Conservation (phyloP, 257 asterid genomes). For the Fraxinus anomala region DNA sequence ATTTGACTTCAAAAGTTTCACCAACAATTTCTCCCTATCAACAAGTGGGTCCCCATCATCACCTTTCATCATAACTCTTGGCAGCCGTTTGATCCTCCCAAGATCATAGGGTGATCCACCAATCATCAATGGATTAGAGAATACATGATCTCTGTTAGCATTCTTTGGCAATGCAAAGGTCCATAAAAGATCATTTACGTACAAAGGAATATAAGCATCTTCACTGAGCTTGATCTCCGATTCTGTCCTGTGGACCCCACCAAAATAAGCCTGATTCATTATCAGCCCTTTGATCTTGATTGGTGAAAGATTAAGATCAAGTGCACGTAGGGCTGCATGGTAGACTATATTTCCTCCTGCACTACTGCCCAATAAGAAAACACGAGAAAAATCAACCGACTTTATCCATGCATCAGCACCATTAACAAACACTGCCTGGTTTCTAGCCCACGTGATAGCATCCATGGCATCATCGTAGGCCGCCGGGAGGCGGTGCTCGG, state of each 20-base stretch:
- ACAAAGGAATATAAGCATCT: conserved; percentile 47
- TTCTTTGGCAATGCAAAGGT: conserved; percentile 56
- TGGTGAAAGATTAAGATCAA: conserved; percentile 43
- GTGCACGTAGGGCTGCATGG: conserved; percentile 42
- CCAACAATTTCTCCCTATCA: conserved; percentile 66
- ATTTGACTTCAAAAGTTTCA: conserved; percentile 46
- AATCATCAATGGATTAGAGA: conserved; percentile 36
- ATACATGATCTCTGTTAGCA: conserved; percentile 58
- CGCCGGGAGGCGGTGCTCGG: conserved; percentile 79
- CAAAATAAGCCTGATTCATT: conserved; percentile 59
- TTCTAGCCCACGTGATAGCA: conserved; percentile 50
- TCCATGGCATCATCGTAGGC: conserved; percentile 75
- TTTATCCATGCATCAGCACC: conserved; percentile 50
- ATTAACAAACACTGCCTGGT: conserved; percentile 27
- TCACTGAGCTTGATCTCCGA: conserved; percentile 41
- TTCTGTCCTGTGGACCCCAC: conserved; percentile 51
- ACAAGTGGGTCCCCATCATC: conserved; percentile 58
- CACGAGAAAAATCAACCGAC: conserved; percentile 52
- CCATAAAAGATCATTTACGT: conserved; percentile 60
- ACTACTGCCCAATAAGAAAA: conserved; percentile 67
- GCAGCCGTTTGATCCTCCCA: conserved; percentile 49
- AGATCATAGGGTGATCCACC: conserved; percentile 11
- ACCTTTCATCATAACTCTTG: conserved; percentile 54
- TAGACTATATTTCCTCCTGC: conserved; percentile 62
- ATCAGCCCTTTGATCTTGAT: conserved; percentile 59